Evolutionary conservation across 2,329 filamentous ascomycete species (phyloP), one percentile per base, ranked within the genome.

Genomic region (Penicillium aurantiogriseum): DNA sequence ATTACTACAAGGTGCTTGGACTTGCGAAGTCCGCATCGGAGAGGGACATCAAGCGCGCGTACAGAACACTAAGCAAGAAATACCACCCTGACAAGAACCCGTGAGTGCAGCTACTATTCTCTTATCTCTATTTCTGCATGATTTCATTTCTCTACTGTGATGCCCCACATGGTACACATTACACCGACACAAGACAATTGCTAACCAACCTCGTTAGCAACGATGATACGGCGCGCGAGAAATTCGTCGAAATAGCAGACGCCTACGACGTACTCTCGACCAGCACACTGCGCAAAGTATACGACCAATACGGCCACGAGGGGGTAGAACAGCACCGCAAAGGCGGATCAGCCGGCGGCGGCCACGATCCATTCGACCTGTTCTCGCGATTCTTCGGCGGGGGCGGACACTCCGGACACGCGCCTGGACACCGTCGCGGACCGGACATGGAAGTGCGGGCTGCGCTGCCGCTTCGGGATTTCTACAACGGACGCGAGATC

Each of bases 31-130:
- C 88, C 59, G 93, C 93, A 17, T 88, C 85, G 46, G 92, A 96
- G 53, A 87, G 88, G 69, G 89, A 97, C 69, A 88, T 99, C 73
- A 99, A 99, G 77, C 89, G 90, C 45, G 92, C 94, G 23, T 99
- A 99, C 77, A 86, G 92, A 59, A 88, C 86, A 59, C 82, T 99
- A 11, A 95, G 90, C 80, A 97, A 97, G 77, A 96, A 95, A 74
- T 97, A 85, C 75, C 94, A 99, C 72, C 94, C 94, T 4, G 94
- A 99, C 77, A 99, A 99, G 84, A 97, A 97, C 69, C 92, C 93
- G 88, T 94, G 84, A 69, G 89, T 79, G 23, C 38, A 50, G 17
- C 10, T 25, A n/a, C 15, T 25, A 25, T 15, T 10, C 13, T 21
- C 6, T 17, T n/a, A 43, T 11, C 4, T 19, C 54, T 25, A 4